Evolutionary conservation across 2,329 filamentous ascomycete genomes (phyloP), one percentile per base, ranked within the genome.

Genomic region (Lithohypha guttulata): DNA sequence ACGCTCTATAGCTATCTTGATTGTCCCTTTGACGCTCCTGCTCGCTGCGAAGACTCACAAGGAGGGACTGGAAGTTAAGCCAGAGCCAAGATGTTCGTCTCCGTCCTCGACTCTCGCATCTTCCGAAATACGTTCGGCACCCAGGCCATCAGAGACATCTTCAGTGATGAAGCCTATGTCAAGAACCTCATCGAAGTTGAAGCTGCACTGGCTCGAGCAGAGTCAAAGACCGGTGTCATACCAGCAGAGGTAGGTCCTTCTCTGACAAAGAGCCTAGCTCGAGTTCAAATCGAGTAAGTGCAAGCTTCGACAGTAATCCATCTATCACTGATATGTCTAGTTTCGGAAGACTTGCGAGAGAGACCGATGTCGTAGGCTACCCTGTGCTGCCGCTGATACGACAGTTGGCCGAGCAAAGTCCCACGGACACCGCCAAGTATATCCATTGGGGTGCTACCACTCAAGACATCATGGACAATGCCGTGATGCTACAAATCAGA

Each of bases 371-470:
- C 14, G 52, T 54, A 4, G 52, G 52, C 6, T 53, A 53, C 31
- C 52, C 52, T 8, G 47, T 54, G 13, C 44, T 54, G 5, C 49
- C 51, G 8, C 44, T 54, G 3, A 46, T 54, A 15, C 42, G 44
- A 21, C 52, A 54, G 38, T 43, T 54, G 15, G 45, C 47, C 4
- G 47, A 51, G 25, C 15, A 43, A 15, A 45, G 39, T 6, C 44
- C 47, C 4, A 31, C 41, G 8, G 51, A 52, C 5, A 36, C 36
- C 9, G 60, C 54, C n/a, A 59, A 63, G 42, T 74, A 71, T 47
- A 64, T 75, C 8, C 71, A 75, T 50, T 74, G 71, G 70, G 71
- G 71, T 6, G 70, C 71, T 2, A 75, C 71, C 0, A 75, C 71
- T 0, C 71, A 75, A 45, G 71, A 75, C 46, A 73, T 75, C 42